phyloP scores from a whole-genome alignment of 176 grass and related monocot species.

The Zea mays region Zm-B73-REFERENCE-NAM-5.0 NC_050104.1:160240001-160240500 shows the following conservation, averaged over 20 bases:
- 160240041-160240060: no score
- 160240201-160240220: conserved; percentile 59
- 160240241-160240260: conserved; percentile 96
- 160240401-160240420: conserved; percentile 60
- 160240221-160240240: conserved; percentile 95
- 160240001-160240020: background rate
- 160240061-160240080: no score
- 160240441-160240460: conserved; percentile 11
- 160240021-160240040: no score
- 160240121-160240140: no score
- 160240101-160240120: no score
- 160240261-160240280: conserved; percentile 98
- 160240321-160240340: no score
- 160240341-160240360: no score
- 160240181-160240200: background rate
- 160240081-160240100: no score
- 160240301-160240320: conserved; percentile 54
- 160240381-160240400: background rate
- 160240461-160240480: conserved; percentile 49
- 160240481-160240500: background rate
- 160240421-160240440: conserved; percentile 52
- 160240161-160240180: background rate
- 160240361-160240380: no score
- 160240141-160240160: background rate
- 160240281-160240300: conserved; percentile 95